Conservation (phyloP, 75 land plant genomes). For the Cunninghamia lanceolata region DNA sequence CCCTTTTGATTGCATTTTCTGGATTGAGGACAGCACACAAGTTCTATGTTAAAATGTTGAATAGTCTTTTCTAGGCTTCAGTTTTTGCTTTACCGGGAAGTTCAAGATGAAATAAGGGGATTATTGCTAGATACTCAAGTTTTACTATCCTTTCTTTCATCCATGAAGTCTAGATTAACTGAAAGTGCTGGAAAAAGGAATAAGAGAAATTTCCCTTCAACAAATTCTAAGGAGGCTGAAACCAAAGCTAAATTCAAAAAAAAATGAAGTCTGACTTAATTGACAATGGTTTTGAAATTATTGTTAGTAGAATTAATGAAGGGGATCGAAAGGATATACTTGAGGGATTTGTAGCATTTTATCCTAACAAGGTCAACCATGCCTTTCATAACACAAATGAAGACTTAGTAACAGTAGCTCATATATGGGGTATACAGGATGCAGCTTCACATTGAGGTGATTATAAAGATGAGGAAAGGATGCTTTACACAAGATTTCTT, state of each 20-base stretch:
- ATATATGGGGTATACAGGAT: constrained; percentile 56
- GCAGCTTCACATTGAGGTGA: not conserved
- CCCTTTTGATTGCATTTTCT: constrained; percentile 13
- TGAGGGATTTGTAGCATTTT: constrained; percentile 5
- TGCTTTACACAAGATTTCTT: constrained; percentile 65
- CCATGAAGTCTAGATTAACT: constrained; percentile 9
- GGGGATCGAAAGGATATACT: not conserved
- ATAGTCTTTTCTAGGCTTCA: no score
- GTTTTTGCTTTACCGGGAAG: constrained; percentile 41
- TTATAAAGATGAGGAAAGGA: constrained; percentile 27
- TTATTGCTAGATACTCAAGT: constrained; percentile 83
- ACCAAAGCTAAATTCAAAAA: constrained; percentile 26
- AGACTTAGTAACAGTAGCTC: constrained; percentile 19
- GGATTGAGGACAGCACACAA: constrained; percentile 38
- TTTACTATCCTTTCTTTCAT: constrained; percentile 25
- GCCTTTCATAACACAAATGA: constrained; percentile 19
- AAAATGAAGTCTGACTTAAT: constrained; percentile 20
- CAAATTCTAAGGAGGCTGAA: not conserved
- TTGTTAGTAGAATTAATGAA: constrained; percentile 38
- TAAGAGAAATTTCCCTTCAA: no score
- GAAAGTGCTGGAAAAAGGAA: constrained; percentile 6
- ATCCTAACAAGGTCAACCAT: constrained; percentile 10
- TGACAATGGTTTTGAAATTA: constrained; percentile 38
- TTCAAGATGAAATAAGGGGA: constrained; percentile 62
- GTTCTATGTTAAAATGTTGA: no score